Evolutionary conservation across 2,329 filamentous ascomycete genomes (phyloP).

Genomic region (Aspergillus fumigatiaffinis): DNA sequence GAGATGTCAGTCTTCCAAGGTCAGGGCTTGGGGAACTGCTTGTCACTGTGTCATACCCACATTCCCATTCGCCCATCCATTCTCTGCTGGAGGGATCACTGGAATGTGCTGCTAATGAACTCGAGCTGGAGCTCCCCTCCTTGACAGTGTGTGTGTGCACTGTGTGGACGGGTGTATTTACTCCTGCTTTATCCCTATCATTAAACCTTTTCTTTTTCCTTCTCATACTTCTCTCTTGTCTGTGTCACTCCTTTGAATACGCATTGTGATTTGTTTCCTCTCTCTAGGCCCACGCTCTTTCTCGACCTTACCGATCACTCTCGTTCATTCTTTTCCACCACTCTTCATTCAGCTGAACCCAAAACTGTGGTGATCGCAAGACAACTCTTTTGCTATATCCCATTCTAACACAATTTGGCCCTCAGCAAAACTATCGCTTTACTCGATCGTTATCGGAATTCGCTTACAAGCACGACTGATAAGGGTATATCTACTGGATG

Average conservation of each 20-base stretch:
- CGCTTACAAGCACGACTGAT: background rate
- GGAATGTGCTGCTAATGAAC: background rate
- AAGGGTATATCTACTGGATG: background rate
- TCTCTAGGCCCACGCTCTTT: conserved; percentile 3
- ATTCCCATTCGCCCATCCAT: background rate
- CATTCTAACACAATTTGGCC: background rate
- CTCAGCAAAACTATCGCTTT: background rate
- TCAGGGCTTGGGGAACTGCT: background rate
- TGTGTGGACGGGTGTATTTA: conserved; percentile 1
- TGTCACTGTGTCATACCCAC: background rate
- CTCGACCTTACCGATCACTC: background rate
- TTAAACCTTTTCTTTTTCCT: background rate
- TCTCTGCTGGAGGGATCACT: background rate
- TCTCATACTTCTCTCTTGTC: conserved; percentile 2
- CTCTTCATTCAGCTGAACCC: background rate
- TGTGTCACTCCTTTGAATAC: conserved; percentile 12
- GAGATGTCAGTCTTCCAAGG: background rate
- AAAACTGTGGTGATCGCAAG: background rate
- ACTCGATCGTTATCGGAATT: background rate
- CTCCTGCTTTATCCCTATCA: conserved; percentile 5
- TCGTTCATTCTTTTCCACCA: background rate
- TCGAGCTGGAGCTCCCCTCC: conserved; percentile 1
- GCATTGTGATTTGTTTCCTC: conserved; percentile 2
- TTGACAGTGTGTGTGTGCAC: conserved; percentile 3
- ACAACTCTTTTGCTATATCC: background rate